Evolutionary conservation across 768 basidiomycete genomes (phyloP).

Genomic region (Phlebiopsis gigantea): DNA sequence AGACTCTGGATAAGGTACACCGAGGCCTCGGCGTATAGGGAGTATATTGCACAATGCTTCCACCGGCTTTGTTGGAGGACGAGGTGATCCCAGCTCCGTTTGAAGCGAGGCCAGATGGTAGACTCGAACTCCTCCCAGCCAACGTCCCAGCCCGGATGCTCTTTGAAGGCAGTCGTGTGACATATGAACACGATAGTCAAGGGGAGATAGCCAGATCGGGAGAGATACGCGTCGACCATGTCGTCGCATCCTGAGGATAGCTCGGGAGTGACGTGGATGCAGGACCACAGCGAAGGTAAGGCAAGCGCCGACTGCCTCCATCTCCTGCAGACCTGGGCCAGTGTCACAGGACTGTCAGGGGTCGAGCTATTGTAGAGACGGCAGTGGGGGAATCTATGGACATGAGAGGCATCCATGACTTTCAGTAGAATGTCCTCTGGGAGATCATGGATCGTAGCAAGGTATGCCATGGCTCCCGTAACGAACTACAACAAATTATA

Average conservation of each 20-base stretch:
- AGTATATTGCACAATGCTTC: neutral
- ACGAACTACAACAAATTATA: too few relatives aligned
- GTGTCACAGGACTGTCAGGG: neutral
- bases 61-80: neutral
- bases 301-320: neutral
- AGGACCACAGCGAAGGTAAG: neutral
- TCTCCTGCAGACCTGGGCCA: conserved; percentile 1
- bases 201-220: neutral
- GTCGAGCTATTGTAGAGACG: neutral
- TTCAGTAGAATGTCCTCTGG: neutral
- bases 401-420: neutral
- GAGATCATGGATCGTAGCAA: too few relatives aligned
- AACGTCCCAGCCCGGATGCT: neutral
- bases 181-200: conserved; percentile 1
- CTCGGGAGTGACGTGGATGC: neutral
- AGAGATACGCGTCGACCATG: neutral
- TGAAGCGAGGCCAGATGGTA: neutral
- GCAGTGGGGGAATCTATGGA: conserved; percentile 2
- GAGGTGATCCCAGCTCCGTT: neutral
- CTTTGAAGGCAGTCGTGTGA: neutral
- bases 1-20: neutral
- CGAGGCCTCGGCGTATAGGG: neutral
- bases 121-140: neutral
- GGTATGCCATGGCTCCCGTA: too few relatives aligned
- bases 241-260: neutral